Base-by-base conservation (phyloP, 2,329 filamentous ascomycete species). In the Fusarium kyushuense region DNA sequence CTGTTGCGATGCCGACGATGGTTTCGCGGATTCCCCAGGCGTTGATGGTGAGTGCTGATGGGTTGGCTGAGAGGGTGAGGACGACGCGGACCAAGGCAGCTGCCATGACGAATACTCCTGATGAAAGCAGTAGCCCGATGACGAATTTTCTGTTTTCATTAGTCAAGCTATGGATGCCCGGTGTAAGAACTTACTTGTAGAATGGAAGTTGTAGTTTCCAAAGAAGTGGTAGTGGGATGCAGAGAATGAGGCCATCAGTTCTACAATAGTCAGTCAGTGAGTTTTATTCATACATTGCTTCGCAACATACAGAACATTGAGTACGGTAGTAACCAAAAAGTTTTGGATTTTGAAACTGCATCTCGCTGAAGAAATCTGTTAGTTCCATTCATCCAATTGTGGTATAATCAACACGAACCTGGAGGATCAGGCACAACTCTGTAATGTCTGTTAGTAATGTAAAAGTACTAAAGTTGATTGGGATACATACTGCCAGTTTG, bases 1-100 rank as follows among this genome's bases (percentile, higher is more conserved):
- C 77, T 23, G 77, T 75, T 23, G 81, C 75, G 42, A 81, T 77
- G 12, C 76, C 78, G 33, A 81, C 78, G 45, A 81, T 78, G 58
- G 70, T 76, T 32, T 75, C 73, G 3, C 73, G 72, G 9, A 76
- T 67, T 2, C 72, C 72, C 73, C 71, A 75, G 47, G 55, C 48
- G 59, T 73, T 76, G 36, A 75, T 61, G 1, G 65, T 73, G 2
- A 72, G 62, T 10, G 70, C 72, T 5, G 69, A 74, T 10, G 69
- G 62, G 19, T 67, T 69, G 7, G 70, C 58, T 13, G 71, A 69
- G 1, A 75, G 42, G 0, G 70, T 74, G 0, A 75, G 33, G 6
- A 73, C 58, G 17, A 67, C 58, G 1, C 70, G 63, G n/a, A 63
- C 72, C 21, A 76, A 59, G 1, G 74, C 72, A 2, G 72, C 72